Evolutionary conservation across 2,329 filamentous ascomycete species (phyloP).

Genomic region (Zymoseptoria brevis): DNA sequence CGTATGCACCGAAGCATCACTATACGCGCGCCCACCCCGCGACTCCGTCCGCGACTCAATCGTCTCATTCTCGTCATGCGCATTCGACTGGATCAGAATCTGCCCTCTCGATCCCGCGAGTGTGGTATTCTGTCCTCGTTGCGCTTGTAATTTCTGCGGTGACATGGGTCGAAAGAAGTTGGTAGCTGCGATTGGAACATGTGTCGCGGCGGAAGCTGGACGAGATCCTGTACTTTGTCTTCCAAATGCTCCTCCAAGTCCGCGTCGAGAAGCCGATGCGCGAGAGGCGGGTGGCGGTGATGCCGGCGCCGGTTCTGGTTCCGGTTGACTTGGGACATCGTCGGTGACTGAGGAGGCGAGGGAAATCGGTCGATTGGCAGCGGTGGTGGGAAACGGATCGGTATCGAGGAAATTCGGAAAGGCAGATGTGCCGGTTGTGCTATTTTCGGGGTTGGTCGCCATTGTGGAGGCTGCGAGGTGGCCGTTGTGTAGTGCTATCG

Average conservation of each 20-base stretch:
- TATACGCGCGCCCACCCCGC: conserved; percentile 47
- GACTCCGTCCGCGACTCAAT: conserved; percentile 12
- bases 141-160: conserved; percentile 85
- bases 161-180: conserved; percentile 97
- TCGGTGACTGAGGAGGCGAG: neutral
- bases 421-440: conserved; percentile 3
- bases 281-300: neutral
- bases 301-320: conserved; percentile 23
- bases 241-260: neutral
- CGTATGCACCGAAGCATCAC: conserved; percentile 49
- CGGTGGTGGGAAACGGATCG: conserved; percentile 14
- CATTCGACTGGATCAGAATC: conserved; percentile 11
- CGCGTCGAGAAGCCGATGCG: neutral
- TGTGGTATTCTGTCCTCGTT: conserved; percentile 53
- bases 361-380: neutral
- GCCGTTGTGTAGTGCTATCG: neutral
- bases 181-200: conserved; percentile 82
- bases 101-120: conserved; percentile 12
- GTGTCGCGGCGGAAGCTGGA: conserved; percentile 61
- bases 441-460: neutral
- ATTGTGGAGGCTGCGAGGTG: neutral
- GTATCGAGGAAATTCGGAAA: conserved; percentile 23
- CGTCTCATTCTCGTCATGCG: conserved; percentile 16
- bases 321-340: conserved; percentile 20
- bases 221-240: conserved; percentile 16